Base-by-base conservation (phyloP, 2,329 filamentous ascomycete genomes). In the Colletotrichum simmondsii region DNA sequence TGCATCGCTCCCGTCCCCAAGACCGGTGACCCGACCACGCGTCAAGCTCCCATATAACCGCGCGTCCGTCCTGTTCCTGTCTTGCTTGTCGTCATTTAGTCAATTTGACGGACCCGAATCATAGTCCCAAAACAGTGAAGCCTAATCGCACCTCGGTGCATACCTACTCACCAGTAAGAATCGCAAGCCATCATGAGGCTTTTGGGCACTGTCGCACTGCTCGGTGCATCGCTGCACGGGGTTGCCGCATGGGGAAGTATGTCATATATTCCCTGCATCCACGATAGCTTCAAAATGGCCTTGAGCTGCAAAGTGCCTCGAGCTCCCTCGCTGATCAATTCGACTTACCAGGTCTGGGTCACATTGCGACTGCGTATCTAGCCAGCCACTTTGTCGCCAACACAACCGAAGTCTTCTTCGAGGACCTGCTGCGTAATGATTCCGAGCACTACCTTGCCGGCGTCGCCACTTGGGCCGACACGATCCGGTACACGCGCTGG, bases 391-490 rank as follows among this genome's bases (percentile, higher is more conserved):
- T 92, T 76, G 89, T 93, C 63, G 81, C 87, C 66, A 84, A 88
- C 46, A 79, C 85, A 35, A 93, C 91, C 16, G 83, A 88, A 26
- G 74, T 82, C 52, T 89, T 88, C 79, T 88, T 93, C 77, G 87
- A 92, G 78, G 78, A 82, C 5, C 83, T 93, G 63, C 85, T 93
- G 54, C 81, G 85, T 74, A 89, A 88, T 79, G 79, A 87, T 46
- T 87, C 87, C 2, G 80, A 83, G 68, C 86, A 90, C 76, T 92
- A 92, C 77, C 85, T 93, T 30, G 90, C 91, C 60, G 86, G 86
- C 69, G 87, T 92, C 3, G 91, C 92, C 3, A 90, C 90, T 11
- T 93, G 92, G 92, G 91, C 91, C 35, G 91, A 93, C 82, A 90
- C 86, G 52, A 86, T 91, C 79, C 87, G 91, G 28, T 92, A 93